Conservation (phyloP, 177 flowering plant species). For the Vitis hybrid region DNA sequence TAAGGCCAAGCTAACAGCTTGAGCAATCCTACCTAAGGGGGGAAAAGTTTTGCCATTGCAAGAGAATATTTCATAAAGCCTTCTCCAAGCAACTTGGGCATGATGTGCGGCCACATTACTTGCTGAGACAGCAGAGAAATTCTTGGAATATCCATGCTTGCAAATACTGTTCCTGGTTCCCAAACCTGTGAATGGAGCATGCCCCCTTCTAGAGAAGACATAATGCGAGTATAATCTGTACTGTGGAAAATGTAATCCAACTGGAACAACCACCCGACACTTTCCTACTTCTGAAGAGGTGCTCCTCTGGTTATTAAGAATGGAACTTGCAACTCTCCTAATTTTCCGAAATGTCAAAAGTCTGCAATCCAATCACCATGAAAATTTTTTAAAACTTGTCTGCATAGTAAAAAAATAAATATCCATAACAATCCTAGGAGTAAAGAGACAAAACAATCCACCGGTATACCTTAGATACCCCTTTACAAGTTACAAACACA, state of each 20-base stretch:
- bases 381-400: not conserved
- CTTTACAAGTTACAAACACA: too few species aligned
- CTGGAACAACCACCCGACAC: constrained; percentile 10
- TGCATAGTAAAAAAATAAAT: too few species aligned
- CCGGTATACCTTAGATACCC: too few species aligned
- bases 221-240: constrained; percentile 12
- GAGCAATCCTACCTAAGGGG: constrained; percentile 34
- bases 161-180: not conserved
- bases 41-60: constrained; percentile 14
- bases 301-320: constrained; percentile 7
- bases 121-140: constrained; percentile 19
- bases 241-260: constrained; percentile 16
- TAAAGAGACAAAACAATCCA: too few species aligned
- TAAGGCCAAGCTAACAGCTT: constrained; percentile 46
- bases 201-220: constrained; percentile 13
- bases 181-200: constrained; percentile 7
- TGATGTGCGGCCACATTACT: constrained; percentile 21
- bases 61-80: constrained; percentile 19
- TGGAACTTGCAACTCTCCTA: constrained; percentile 20
- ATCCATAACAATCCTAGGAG: too few species aligned
- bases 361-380: constrained; percentile 23
- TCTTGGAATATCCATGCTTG: constrained; percentile 10
- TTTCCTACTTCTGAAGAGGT: constrained; percentile 16
- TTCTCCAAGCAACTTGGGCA: constrained; percentile 36
- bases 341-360: constrained; percentile 21